A percentile compares a stretch with the other conserved stretches of the same genome.
phyloP scores from a whole-genome alignment of 2,329 filamentous ascomycete genomes.

The Fusarium albidum region DNA sequence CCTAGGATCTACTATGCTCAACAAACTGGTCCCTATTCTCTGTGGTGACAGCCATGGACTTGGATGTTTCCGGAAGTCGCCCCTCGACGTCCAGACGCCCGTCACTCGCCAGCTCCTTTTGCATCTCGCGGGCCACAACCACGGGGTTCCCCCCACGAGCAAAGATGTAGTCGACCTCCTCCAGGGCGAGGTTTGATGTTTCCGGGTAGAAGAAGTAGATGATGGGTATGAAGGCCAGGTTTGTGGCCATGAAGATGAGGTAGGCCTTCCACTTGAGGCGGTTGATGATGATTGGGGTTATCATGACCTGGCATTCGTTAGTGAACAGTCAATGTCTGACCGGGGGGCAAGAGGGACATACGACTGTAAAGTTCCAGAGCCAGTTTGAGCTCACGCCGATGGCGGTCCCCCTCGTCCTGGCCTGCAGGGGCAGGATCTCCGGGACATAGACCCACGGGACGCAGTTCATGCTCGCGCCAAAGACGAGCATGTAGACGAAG shows the following conservation, averaged over 20 bases:
- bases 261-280: constrained; percentile 60
- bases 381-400: constrained; percentile 33
- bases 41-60: background rate
- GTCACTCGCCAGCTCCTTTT: constrained; percentile 13
- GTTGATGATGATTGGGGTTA: constrained; percentile 58
- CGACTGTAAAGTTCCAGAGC: constrained; percentile 14
- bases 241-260: constrained; percentile 60
- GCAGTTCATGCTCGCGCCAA: constrained; percentile 33
- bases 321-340: too few relatives aligned
- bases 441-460: constrained; percentile 38
- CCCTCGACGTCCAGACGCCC: constrained; percentile 16
- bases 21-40: constrained; percentile 4
- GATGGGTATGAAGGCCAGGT: constrained; percentile 53
- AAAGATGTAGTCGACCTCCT: constrained; percentile 57
- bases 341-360: too few relatives aligned
- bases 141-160: constrained; percentile 15
- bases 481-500: constrained; percentile 32
- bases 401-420: constrained; percentile 29
- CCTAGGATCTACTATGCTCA: background rate
- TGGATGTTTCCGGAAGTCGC: background rate
- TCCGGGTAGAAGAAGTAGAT: constrained; percentile 61
- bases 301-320: constrained; percentile 52
- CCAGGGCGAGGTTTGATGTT: constrained; percentile 56
- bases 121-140: constrained; percentile 15
- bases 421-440: constrained; percentile 30